phyloP scores from a whole-genome alignment of 495 filamentous ascomycete genomes.

The Neurospora discreta region DNA sequence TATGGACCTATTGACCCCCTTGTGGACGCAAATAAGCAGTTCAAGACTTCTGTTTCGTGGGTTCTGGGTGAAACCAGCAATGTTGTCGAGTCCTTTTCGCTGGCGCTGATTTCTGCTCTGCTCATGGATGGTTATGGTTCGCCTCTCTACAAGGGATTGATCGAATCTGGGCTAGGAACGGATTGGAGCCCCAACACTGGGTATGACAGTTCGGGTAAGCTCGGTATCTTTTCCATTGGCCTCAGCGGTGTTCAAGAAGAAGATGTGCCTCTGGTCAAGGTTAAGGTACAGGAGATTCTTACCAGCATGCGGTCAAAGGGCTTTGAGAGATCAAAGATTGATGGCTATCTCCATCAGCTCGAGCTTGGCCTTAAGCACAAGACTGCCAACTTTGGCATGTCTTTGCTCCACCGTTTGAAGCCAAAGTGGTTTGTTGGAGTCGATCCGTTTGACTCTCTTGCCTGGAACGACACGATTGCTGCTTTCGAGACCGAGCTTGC shows the following conservation, averaged over 20 bases:
- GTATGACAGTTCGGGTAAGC: conserved; percentile 64
- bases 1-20: conserved; percentile 82
- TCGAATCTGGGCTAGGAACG: conserved; percentile 82
- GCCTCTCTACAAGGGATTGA: conserved; percentile 79
- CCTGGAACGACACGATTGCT: conserved; percentile 77
- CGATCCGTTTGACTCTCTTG: conserved; percentile 79
- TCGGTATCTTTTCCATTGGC: conserved; percentile 79
- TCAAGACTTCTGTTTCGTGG: conserved; percentile 91
- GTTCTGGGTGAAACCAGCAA: conserved; percentile 72
- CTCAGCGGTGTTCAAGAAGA: conserved; percentile 73
- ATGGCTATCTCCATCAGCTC: conserved; percentile 85
- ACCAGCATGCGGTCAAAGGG: conserved; percentile 54
- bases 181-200: conserved; percentile 93
- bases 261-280: conserved; percentile 65
- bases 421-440: conserved; percentile 90
- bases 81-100: conserved; percentile 74
- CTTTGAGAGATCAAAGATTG: conserved; percentile 80
- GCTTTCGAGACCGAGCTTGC: conserved; percentile 65
- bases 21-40: conserved; percentile 72
- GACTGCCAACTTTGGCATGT: conserved; percentile 87
- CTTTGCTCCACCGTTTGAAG: conserved; percentile 74
- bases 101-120: conserved; percentile 68
- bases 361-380: conserved; percentile 89
- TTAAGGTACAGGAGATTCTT: conserved; percentile 57
- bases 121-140: conserved; percentile 91